Evolutionary conservation across 2,329 filamentous ascomycete species (phyloP).

Genomic region (Cladorrhinum sp.): DNA sequence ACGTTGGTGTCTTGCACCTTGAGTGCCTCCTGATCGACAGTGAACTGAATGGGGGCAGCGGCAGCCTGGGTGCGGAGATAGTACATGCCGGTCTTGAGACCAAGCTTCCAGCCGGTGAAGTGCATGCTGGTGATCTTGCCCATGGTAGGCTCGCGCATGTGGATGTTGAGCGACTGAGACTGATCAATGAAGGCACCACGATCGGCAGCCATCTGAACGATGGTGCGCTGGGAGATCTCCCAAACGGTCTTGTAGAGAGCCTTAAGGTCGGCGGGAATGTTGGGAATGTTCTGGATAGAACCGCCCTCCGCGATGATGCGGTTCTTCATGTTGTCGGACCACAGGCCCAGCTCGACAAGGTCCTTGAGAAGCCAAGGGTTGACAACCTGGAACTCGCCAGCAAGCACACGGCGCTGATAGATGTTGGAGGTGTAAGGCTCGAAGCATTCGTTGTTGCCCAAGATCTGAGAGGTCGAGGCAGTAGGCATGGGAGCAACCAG

Average conservation of each 20-base stretch:
- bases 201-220: constrained; percentile 97
- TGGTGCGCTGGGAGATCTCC: constrained; percentile 95
- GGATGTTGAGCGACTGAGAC: constrained; percentile 98
- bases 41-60: constrained; percentile 96
- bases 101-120: constrained; percentile 98
- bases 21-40: constrained; percentile 93
- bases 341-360: constrained; percentile 93
- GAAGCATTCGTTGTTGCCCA: constrained; percentile 99
- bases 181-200: constrained; percentile 98
- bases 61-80: constrained; percentile 98
- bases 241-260: constrained; percentile 98
- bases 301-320: constrained; percentile 97
- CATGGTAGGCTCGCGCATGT: constrained; percentile 99
- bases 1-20: constrained; percentile 81
- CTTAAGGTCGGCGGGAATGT: constrained; percentile 95
- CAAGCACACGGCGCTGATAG: constrained; percentile 95
- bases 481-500: constrained; percentile 97
- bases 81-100: constrained; percentile 99
- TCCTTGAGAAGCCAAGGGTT: constrained; percentile 99
- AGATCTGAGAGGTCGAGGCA: constrained; percentile 93
- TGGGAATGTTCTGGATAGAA: constrained; percentile 94
- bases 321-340: constrained; percentile 99
- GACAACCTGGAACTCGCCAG: constrained; percentile 98
- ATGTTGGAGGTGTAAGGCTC: constrained; percentile 99
- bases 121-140: constrained; percentile 99